Evolutionary conservation across 2,329 filamentous ascomycete genomes (phyloP).

Genomic region (Dendrostoma leiphaemia): DNA sequence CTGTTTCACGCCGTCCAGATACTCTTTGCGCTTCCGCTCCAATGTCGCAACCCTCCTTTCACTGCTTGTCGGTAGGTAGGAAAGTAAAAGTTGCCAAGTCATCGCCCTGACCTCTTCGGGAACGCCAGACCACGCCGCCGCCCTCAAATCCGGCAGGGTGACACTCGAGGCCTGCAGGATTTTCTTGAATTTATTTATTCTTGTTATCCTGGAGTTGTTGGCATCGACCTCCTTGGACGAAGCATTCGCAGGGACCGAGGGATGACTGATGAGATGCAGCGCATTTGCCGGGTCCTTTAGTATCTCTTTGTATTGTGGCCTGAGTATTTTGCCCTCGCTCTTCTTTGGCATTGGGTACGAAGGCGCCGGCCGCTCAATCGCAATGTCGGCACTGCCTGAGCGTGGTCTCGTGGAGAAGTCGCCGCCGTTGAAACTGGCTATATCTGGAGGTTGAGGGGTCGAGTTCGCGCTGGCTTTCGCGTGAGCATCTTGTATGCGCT

Average conservation of each 20-base stretch:
- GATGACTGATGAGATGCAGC: conserved; percentile 89
- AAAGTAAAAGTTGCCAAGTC: conserved; percentile 96
- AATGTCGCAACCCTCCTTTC: conserved; percentile 86
- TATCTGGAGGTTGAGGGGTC: conserved; percentile 17
- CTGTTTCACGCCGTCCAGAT: conserved; percentile 83
- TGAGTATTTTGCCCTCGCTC: conserved; percentile 88
- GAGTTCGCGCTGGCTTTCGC: conserved; percentile 27
- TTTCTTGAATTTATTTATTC: conserved; percentile 98
- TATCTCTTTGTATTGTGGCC: conserved; percentile 97
- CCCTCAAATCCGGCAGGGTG: conserved; percentile 76
- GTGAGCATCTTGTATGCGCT: conserved; percentile 47
- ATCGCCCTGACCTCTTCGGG: conserved; percentile 95
- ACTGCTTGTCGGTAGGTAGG: conserved; percentile 94
- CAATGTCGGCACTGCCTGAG: conserved; percentile 90
- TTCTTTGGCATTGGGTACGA: conserved; percentile 87
- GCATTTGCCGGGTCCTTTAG: conserved; percentile 87
- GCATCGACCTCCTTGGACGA: conserved; percentile 81
- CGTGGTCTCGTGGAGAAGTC: conserved; percentile 41
- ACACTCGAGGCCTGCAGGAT: conserved; percentile 92
- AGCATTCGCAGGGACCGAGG: conserved; percentile 69
- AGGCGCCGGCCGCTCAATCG: conserved; percentile 79
- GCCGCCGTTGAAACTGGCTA: conserved; percentile 3
- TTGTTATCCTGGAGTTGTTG: conserved; percentile 81
- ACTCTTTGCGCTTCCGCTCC: conserved; percentile 94
- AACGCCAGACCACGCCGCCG: conserved; percentile 89